These are phyloP conservation scores for Gossypium schwendimanii DNA, from an alignment of 441 rosid species.

Conservation along the genomic window DNA sequence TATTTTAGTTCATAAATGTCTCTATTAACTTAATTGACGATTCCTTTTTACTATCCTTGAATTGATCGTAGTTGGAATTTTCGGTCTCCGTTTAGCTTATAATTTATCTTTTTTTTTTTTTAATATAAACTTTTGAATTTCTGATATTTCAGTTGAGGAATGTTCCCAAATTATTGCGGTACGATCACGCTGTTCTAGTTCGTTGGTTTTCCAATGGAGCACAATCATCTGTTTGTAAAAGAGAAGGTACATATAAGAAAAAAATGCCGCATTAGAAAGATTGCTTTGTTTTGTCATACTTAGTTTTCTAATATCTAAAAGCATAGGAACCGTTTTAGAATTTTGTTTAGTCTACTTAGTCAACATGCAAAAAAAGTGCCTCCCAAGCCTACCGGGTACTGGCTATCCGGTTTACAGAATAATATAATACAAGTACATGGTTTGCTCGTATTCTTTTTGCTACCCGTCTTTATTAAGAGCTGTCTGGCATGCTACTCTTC, in stretches of 20 bases:
- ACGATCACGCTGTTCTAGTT: slow-evolving; percentile 40
- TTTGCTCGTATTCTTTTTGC: too few relatives aligned
- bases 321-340: neutral
- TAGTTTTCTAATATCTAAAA: neutral
- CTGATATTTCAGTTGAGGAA: slow-evolving; percentile 46
- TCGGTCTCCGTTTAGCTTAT: neutral
- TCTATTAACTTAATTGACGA: neutral
- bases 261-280: neutral
- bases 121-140: neutral
- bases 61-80: neutral
- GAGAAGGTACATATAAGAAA: slow-evolving; percentile 35
- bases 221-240: slow-evolving; percentile 30
- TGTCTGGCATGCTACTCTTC: neutral
- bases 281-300: neutral
- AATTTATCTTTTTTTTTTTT: neutral
- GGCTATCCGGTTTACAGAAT: neutral
- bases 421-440: neutral
- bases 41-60: neutral
- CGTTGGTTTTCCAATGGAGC: slow-evolving; percentile 51
- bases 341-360: neutral
- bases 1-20: neutral
- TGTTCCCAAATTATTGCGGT: slow-evolving; percentile 40
- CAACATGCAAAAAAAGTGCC: neutral
- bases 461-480: neutral
- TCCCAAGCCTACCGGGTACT: neutral